Percentiles rank a stretch among this genome's conserved stretches.
These are phyloP conservation scores for Candida ponderosae DNA, from an alignment of 805 yeast species.

Conservation along the genomic window DNA sequence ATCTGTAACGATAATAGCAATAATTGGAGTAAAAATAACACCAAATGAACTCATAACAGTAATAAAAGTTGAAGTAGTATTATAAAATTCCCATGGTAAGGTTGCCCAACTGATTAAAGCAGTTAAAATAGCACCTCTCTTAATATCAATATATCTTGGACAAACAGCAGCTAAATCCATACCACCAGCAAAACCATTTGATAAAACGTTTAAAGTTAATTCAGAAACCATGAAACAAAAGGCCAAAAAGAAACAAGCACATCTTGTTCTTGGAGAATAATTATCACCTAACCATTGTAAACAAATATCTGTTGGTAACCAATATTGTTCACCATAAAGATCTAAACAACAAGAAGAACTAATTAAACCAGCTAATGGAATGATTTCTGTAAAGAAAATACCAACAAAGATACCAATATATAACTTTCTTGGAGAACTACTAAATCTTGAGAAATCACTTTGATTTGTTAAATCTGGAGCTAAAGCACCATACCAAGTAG, in stretches of 20 bases:
- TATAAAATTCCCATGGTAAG: conserved; percentile 33
- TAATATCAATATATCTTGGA: conserved; percentile 23
- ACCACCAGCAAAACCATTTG: conserved; percentile 28
- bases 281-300: conserved; percentile 29
- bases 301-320: conserved; percentile 31
- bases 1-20: conserved; percentile 28
- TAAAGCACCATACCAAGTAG: conserved; percentile 32
- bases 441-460: conserved; percentile 33
- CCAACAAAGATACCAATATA: conserved; percentile 24
- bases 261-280: conserved; percentile 27
- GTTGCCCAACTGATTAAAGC: conserved; percentile 28
- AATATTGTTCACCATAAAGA: conserved; percentile 27
- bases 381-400: conserved; percentile 27
- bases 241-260: conserved; percentile 34
- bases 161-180: conserved; percentile 19
- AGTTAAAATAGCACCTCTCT: conserved; percentile 28
- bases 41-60: conserved; percentile 32
- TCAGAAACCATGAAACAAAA: conserved; percentile 27
- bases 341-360: conserved; percentile 27
- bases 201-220: conserved; percentile 26
- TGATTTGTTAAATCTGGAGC: conserved; percentile 32
- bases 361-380: conserved; percentile 32
- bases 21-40: conserved; percentile 28
- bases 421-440: conserved; percentile 19
- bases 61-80: conserved; percentile 26